Evolutionary conservation across 176 grass and related monocot species (phyloP), one percentile per base, ranked within the genome.

Genomic region (Ampelocalamus luodianensis): DNA sequence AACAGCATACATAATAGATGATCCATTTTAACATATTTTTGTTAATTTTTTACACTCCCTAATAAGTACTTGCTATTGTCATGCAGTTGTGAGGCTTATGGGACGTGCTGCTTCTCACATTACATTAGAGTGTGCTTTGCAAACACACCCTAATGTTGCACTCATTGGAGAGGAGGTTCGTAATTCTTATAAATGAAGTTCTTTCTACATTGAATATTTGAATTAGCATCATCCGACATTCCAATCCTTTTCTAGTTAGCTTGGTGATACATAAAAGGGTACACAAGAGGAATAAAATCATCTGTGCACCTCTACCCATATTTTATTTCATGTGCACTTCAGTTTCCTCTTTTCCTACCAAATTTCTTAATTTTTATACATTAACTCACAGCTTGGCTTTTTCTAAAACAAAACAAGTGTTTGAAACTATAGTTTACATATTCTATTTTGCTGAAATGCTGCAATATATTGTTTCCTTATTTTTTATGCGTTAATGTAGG

Each of bases 41-140:
- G 2, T 37, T 4, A 43, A 58, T 45, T 51, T 34, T 51, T 84
- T 48, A 6, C 23, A 61, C 16, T n/a, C n/a, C n/a, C 0, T 84
- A 44, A 68, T 65, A 53, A 54, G 26, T 13, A 54, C 38, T 71
- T 80, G 6, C 24, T 83, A 71, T 91, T 39, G 15, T 65, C 9
- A 71, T 88, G 72, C 77, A 99, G 96, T 99, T 94, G 96, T 99
- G 55, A 99, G 96, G 88, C 93, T 99, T 80, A 99, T 99, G 96
- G 96, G 96, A 6, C 96, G 96, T 79, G 93, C 96, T 88, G 96
- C 93, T 91, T 99, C 96, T 88, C 96, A 99, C 83, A 99, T 99
- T 56, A 99, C 96, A 61, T 77, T 99, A 86, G 96, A 99, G 60
- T 99, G 96, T 74, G 93, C 93, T 68, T 85, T 99, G 80, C 96